phyloP scores from a whole-genome alignment of 495 filamentous ascomycete genomes.

The Saxophila tyrrhenica region DNA sequence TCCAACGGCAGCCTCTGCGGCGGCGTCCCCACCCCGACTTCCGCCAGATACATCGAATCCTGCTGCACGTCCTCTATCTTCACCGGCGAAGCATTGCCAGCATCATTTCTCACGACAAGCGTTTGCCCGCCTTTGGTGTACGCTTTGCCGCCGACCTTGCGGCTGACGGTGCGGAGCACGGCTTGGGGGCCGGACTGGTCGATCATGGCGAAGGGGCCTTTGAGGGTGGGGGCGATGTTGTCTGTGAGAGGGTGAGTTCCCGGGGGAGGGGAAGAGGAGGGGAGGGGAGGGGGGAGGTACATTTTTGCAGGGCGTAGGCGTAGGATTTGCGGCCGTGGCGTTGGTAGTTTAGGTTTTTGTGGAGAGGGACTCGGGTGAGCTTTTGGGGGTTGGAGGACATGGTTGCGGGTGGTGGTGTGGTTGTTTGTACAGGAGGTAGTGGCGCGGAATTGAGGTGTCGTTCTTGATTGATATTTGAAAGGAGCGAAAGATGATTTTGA shows the following conservation, averaged over 20 bases:
- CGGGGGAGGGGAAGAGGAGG: neutral
- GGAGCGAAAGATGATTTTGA: slow-evolving; percentile 56
- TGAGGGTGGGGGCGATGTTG: slow-evolving; percentile 1
- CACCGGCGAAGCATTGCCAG: neutral
- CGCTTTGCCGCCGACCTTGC: neutral
- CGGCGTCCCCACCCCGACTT: slow-evolving; percentile 56
- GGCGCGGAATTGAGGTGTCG: neutral
- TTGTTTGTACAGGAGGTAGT: neutral
- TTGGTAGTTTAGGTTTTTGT: neutral
- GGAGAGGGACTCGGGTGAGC: neutral
- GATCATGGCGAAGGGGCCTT: slow-evolving; percentile 4
- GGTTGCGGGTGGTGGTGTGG: slow-evolving; percentile 22
- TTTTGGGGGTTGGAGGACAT: neutral
- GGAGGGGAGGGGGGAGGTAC: neutral
- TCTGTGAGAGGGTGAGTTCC: neutral
- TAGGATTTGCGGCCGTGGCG: neutral
- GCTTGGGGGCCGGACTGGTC: neutral
- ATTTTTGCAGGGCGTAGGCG: neutral
- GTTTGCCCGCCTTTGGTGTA: neutral
- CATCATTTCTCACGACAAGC: neutral
- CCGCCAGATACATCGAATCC: slow-evolving; percentile 57
- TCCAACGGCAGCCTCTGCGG: slow-evolving; percentile 50
- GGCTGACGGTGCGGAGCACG: neutral
- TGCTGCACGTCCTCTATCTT: slow-evolving; percentile 54
- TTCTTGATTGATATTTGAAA: too few relatives aligned